Percentiles rank a stretch among this genome's conserved stretches.
phyloP scores from a whole-genome alignment of 1,284 basidiomycete species.

The Inonotus hispidus region DNA sequence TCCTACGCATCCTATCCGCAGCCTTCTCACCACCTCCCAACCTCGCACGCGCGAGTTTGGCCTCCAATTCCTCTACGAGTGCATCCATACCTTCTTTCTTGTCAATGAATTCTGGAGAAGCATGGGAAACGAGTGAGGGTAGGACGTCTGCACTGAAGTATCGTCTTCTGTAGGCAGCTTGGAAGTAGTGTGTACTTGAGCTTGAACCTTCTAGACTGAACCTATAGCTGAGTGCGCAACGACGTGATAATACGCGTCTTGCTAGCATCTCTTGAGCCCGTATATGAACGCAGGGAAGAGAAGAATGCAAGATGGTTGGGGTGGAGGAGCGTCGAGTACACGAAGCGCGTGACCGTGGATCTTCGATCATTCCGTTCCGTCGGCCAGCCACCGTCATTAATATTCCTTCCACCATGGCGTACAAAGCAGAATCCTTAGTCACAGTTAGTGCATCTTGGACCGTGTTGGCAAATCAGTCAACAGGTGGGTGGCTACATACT shows the following conservation, averaged over 20 bases:
- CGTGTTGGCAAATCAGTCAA: too few species aligned
- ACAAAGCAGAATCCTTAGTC: too few species aligned
- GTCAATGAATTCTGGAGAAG: conserved; percentile 63
- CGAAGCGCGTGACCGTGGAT: not conserved
- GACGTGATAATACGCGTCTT: not conserved
- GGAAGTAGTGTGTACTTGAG: not conserved
- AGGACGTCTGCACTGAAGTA: conserved; percentile 46
- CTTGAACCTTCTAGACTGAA: not conserved
- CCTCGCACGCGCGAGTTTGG: conserved; percentile 50
- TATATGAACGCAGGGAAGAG: not conserved
- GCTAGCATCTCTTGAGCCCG: not conserved
- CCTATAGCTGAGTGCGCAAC: not conserved
- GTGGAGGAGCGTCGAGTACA: not conserved
- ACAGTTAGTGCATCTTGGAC: too few species aligned
- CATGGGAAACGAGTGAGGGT: conserved; percentile 62
- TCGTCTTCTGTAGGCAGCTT: not conserved
- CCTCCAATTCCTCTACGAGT: conserved; percentile 58
- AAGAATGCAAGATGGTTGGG: not conserved
- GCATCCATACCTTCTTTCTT: conserved; percentile 64
- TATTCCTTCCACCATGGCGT: not conserved
- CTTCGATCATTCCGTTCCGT: not conserved
- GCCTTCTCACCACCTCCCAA: conserved; percentile 66
- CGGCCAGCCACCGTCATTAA: not conserved
- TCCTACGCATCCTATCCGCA: conserved; percentile 69
- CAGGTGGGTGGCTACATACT: too few species aligned